Base-by-base conservation (phyloP, 2,329 filamentous ascomycete species). In the Coniella lustricola region DNA sequence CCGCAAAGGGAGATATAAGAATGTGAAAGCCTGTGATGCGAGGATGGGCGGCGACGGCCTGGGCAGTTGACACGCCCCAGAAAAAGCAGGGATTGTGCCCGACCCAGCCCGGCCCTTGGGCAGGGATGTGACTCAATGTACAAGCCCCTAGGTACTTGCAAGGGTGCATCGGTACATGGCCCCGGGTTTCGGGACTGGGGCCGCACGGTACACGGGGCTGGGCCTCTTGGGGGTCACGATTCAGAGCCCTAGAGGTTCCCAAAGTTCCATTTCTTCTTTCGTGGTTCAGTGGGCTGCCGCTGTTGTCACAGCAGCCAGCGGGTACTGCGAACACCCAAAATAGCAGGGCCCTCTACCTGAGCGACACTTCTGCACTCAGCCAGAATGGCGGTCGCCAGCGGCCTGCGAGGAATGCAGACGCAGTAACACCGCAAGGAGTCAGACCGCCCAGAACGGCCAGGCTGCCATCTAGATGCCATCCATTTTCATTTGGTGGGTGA, bases 1-100 rank as follows among this genome's bases (percentile, higher is more conserved):
- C 34, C 50, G 25, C 47, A 48, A 10, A 29, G 49, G 49, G 36
- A 44, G 32, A 50, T 52, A 52, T 52, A 52, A 50, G 50, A 47
- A 43, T n/a, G n/a, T n/a, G 49, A 43, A 49, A 43, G 42, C 43
- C 44, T 38, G 48, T 48, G 33, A 29, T 50, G 50, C 47, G 49
- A 39, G 49, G 25, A 29, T 52, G 43, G 25, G 36, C 17, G 37
- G 37, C 36, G 33, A 48, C 29, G 32, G 36, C 40, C 21, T 42
- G 40, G 32, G 32, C 40, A 42, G 29, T 42, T 42, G 40, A 47
- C 49, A 22, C 46, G 45, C 18, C 39, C 35, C 22, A 46, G 22
- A 21, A 39, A 39, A 40, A 51, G 46, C 44, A 46, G 44, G 44
- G 44, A 35, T 41, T 31, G 22, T 41, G 39, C 39, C 39, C 39